phyloP scores from a whole-genome alignment of 177 flowering plant genomes.

The Vitis hybrid region DNA sequence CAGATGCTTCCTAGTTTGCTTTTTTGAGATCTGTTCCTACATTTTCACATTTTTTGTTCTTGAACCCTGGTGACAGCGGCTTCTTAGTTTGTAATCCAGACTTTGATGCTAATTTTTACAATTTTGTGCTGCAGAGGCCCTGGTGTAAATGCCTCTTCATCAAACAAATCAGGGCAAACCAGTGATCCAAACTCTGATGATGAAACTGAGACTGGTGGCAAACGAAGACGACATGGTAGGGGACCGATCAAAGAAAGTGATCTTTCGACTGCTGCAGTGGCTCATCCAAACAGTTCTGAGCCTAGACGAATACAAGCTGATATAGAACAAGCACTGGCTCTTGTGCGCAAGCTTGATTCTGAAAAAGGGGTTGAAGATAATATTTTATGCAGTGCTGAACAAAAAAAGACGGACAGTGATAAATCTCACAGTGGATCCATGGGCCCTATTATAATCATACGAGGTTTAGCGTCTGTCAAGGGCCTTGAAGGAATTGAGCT shows the following conservation, averaged over 20 bases:
- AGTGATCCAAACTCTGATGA: slow-evolving; percentile 88
- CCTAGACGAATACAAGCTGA: slow-evolving; percentile 58
- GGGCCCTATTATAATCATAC: slow-evolving; percentile 84
- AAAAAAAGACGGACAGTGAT: slow-evolving; percentile 58
- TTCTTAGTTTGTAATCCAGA: not conserved
- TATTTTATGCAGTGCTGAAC: slow-evolving; percentile 47
- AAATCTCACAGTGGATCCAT: slow-evolving; percentile 72
- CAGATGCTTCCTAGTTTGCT: too few relatives aligned
- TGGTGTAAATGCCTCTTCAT: slow-evolving; percentile 46
- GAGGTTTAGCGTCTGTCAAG: slow-evolving; percentile 84
- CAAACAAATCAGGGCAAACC: slow-evolving; percentile 66
- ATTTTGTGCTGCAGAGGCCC: slow-evolving; percentile 69
- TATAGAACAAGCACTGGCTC: slow-evolving; percentile 58
- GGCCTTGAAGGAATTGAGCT: slow-evolving; percentile 96
- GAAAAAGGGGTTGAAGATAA: slow-evolving; percentile 75
- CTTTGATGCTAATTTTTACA: not conserved
- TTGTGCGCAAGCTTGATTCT: slow-evolving; percentile 64
- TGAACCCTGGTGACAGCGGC: not conserved
- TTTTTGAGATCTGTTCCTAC: too few relatives aligned
- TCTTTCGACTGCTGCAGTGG: slow-evolving; percentile 61
- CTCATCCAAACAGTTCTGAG: slow-evolving; percentile 64
- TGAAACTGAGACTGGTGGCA: slow-evolving; percentile 68
- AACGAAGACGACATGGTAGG: slow-evolving; percentile 76
- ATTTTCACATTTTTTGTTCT: not conserved
- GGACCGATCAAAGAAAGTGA: slow-evolving; percentile 71